Conservation (phyloP, 2,329 filamentous ascomycete species). For the Talaromyces piceae region DNA sequence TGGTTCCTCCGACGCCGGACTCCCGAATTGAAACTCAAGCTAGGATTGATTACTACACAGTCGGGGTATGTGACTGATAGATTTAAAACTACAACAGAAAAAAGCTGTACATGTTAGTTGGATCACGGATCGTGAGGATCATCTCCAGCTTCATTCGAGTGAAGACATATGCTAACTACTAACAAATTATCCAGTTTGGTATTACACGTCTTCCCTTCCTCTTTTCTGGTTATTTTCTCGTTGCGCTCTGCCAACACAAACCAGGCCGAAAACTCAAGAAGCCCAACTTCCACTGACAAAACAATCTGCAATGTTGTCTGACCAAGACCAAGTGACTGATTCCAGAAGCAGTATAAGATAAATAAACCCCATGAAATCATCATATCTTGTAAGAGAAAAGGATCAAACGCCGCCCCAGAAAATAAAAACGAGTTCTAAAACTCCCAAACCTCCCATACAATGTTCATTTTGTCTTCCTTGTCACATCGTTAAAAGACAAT, state of each 20-base stretch:
- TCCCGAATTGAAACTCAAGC: too few species aligned
- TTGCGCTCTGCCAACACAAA: neutral
- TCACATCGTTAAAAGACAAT: slow-evolving; percentile 10
- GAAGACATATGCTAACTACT: slow-evolving; percentile 8
- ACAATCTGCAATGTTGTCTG: slow-evolving; percentile 9
- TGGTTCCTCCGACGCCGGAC: neutral
- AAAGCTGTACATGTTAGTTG: slow-evolving; percentile 3
- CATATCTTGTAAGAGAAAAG: slow-evolving; percentile 7
- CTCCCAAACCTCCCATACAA: slow-evolving; percentile 10
- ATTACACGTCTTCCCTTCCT: slow-evolving; percentile 13
- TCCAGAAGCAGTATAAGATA: slow-evolving; percentile 13
- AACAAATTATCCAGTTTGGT: slow-evolving; percentile 12
- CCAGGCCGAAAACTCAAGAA: slow-evolving; percentile 3
- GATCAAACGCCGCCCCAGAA: slow-evolving; percentile 11
- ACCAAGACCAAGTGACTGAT: slow-evolving; percentile 12
- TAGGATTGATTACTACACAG: too few species aligned
- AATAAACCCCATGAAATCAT: slow-evolving; percentile 8
- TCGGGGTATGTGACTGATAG: too few species aligned
- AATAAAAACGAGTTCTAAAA: slow-evolving; percentile 8
- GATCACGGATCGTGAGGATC: slow-evolving; percentile 5
- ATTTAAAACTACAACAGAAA: slow-evolving; percentile 5
- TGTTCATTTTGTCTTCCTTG: slow-evolving; percentile 12
- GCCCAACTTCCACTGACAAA: slow-evolving; percentile 9
- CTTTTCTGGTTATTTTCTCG: slow-evolving; percentile 5
- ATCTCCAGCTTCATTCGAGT: slow-evolving; percentile 17